phyloP scores from a whole-genome alignment of 768 basidiomycete species.

The Boletus patriciae region DNA sequence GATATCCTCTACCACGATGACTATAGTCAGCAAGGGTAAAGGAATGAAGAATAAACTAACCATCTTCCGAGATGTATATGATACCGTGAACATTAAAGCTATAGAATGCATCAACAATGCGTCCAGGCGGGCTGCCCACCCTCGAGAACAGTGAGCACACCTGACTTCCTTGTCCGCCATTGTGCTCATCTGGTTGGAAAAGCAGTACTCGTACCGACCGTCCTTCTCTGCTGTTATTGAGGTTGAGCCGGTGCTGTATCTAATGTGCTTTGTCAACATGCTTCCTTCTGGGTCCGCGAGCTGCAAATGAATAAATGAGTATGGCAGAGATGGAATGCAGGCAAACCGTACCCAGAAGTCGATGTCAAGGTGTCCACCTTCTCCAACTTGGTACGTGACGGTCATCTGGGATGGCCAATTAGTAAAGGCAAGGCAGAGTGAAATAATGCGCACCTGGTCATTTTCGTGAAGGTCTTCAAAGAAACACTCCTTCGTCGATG shows the following conservation, averaged over 20 bases:
- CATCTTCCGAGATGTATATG: conserved; percentile 90
- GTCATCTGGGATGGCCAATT: conserved; percentile 71
- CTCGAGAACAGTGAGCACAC: conserved; percentile 38
- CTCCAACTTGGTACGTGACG: conserved; percentile 97
- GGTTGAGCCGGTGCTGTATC: conserved; percentile 85
- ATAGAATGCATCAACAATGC: background rate
- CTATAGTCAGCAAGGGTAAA: background rate
- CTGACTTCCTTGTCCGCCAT: conserved; percentile 95
- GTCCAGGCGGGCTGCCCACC: background rate
- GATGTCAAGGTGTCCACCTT: conserved; percentile 94
- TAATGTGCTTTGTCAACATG: conserved; percentile 75
- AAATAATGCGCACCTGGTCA: conserved; percentile 64
- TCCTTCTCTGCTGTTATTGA: conserved; percentile 86
- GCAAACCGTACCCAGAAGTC: conserved; percentile 81
- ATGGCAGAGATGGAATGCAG: background rate
- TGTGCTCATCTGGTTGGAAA: conserved; percentile 98
- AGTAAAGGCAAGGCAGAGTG: background rate
- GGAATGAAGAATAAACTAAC: conserved; percentile 38
- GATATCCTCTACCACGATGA: conserved; percentile 49
- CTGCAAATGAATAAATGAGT: conserved; percentile 41
- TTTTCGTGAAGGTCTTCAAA: conserved; percentile 91
- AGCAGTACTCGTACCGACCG: conserved; percentile 93
- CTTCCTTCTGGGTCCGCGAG: conserved; percentile 72
- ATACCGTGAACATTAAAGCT: conserved; percentile 99
- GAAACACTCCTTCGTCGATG: conserved; percentile 90